Evolutionary conservation across 176 grass and related monocot species (phyloP), one percentile per base, ranked within the genome.

Genomic region (Aegilops longissima): DNA sequence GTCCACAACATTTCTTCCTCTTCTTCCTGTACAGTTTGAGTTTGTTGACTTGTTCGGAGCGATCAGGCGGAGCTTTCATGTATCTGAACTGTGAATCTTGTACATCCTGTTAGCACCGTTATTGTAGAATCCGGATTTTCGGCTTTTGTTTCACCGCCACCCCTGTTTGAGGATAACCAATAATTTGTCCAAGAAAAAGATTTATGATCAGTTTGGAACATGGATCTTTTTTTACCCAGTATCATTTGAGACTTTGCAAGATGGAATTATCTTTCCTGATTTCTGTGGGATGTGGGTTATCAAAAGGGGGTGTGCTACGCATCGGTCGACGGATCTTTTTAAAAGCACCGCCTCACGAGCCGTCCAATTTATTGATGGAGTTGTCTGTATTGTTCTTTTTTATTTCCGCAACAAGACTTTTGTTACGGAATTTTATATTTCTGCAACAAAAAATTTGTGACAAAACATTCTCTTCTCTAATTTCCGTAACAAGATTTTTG

Each of bases 1-100:
- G 86, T 77, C 39, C n/a, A 70, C 61, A 42, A 30, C 47, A 25
- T 88, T 76, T 81, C 2, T 79, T 72, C 29, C 76, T 23, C n/a
- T 23, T 49, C 18, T 23, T 49, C 18, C 7, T 74, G 20, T 84
- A 84, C 59, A 84, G 75, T 64, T 61, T 8, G 72, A 73, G 39
- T 73, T 73, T 47, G 51, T 54, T 54, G 51, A 54, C 51, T 54
- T 54, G 12, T 45, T 24, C 8, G 39, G 68, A 30, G 34, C 68
- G 27, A 84, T 62, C 8, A 54, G 9, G 36, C 2, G 3, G 35
- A 75, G 42, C 49, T 27, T 54, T 54, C 51, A 59, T 73, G 34
- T 38, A 61, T 83, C 71, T 59, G 80, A 78, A 83, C 3, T 83
- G 42, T 27, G 42, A 62, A 80, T 80, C 45, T 0, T 76, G 76